Base-by-base conservation (phyloP, 805 yeast species). In the Tetrapisispora arboricola region DNA sequence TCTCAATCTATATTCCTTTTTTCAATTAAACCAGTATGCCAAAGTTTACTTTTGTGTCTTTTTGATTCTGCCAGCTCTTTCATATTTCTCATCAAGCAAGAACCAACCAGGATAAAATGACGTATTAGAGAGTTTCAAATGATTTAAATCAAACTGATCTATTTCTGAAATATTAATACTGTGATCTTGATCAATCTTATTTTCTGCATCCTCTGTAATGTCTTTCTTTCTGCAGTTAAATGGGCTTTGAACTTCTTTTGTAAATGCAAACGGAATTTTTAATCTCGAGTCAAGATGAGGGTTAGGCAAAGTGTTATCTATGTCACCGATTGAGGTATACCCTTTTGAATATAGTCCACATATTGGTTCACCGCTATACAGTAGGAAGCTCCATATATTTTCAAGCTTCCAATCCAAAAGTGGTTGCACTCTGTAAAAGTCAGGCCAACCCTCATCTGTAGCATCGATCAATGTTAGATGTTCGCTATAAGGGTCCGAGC, bases 381-480 rank as follows among this genome's bases (percentile, higher is more conserved):
- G 61, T 38, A 90, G 61, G 54, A 90, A 87, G 47, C 76, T 75
- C 99, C 99, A 92, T 2, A 92, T 70, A 43, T 87, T 84, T 16
- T 73, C 71, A 48, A 84, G 82, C 27, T 73, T 74, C 97, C 97
- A 92, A 43, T 84, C 84, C 34, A 92, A 67, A 4, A 92, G 76
- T 0, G 99, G 97, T 53, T 90, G 94, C 4, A 90, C 66, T 38
- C 99, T 64, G 47, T 79, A 61, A 55, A 92, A 90, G 25, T 69
- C 64, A 3, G 99, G 98, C 97, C 97, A 92, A 42, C 86, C 78
- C 43, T 78, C 80, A 54, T 90, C 96, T 0, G 99, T 92, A 29
- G 54, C 60, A 54, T 86, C 94, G 39, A 84, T 71, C 32, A 72
- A 68, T 21, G 65, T 47, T 33, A 90, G 64, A 18, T 64, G 49